phyloP scores from a whole-genome alignment of 208 protist species.

The Strigomonas galati region DNA sequence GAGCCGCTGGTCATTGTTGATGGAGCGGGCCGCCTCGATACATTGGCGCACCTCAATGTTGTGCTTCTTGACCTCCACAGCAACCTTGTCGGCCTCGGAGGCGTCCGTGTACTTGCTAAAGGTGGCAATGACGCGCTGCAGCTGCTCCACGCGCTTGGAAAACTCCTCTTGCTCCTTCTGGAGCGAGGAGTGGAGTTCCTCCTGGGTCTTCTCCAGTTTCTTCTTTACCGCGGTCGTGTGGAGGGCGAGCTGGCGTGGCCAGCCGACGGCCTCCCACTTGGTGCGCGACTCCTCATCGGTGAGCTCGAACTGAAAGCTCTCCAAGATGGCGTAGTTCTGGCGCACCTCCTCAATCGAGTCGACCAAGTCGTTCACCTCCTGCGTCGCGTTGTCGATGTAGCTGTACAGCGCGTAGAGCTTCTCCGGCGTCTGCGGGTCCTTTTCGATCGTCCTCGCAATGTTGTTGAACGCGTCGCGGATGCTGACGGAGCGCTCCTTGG shows the following conservation, averaged over 20 bases:
- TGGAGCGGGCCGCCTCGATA: constrained; percentile 87
- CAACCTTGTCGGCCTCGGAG: constrained; percentile 89
- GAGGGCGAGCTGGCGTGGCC: constrained; percentile 88
- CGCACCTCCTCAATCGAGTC: constrained; percentile 86
- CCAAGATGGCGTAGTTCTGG: constrained; percentile 92
- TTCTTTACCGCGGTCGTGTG: constrained; percentile 71
- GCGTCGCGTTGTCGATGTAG: constrained; percentile 86
- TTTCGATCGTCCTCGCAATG: constrained; percentile 78
- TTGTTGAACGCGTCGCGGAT: constrained; percentile 86
- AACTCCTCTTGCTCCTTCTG: constrained; percentile 94
- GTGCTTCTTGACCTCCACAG: constrained; percentile 92
- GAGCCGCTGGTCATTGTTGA: constrained; percentile 95
- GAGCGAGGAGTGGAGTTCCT: constrained; percentile 90
- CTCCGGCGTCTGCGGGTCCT: constrained; percentile 83
- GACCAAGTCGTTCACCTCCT: constrained; percentile 70
- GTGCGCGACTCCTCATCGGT: constrained; percentile 91
- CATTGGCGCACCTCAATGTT: constrained; percentile 92
- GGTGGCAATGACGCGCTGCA: constrained; percentile 89
- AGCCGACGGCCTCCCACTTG: constrained; percentile 93
- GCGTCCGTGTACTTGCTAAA: constrained; percentile 94
- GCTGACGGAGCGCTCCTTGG: constrained; percentile 61
- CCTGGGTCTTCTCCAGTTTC: constrained; percentile 88
- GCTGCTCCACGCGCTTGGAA: constrained; percentile 86
- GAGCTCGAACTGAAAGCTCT: constrained; percentile 92
- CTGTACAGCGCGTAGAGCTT: constrained; percentile 89